Percentiles rank a stretch among this genome's conserved stretches.
Evolutionary conservation across 306 rosid genomes (phyloP).

Genomic region (Cyamopsis tetragonoloba): DNA sequence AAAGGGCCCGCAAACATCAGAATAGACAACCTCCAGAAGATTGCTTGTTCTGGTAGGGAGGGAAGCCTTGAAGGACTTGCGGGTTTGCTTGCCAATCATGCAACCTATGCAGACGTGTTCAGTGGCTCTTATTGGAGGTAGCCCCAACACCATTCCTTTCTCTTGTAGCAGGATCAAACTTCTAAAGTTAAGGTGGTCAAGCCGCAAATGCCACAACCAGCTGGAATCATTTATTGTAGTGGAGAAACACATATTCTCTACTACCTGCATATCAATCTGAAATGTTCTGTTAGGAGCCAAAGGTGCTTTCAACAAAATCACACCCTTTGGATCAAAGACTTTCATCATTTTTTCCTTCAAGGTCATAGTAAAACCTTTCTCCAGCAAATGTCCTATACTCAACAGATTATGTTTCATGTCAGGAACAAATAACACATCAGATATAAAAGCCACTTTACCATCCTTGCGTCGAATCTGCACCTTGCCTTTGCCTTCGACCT

Average conservation of each 20-base stretch:
- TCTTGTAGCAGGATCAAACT: background rate
- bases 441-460: background rate
- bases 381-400: background rate
- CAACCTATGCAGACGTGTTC: too few relatives aligned
- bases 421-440: background rate
- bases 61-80: too few relatives aligned
- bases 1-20: too few relatives aligned
- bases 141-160: background rate
- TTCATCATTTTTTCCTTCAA: background rate
- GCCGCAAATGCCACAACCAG: background rate
- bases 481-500: background rate
- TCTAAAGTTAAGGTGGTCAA: background rate
- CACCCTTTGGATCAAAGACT: background rate
- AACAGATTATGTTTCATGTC: background rate
- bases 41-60: too few relatives aligned
- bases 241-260: background rate
- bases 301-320: background rate
- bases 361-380: background rate
- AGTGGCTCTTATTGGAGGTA: too few relatives aligned
- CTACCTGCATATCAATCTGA: background rate
- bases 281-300: background rate
- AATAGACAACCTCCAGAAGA: too few relatives aligned
- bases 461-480: background rate
- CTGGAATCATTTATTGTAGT: background rate
- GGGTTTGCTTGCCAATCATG: too few relatives aligned